A percentile compares a stretch with the other conserved stretches of the same genome.
These are phyloP conservation scores for Penicillium roqueforti DNA, from an alignment of 495 filamentous ascomycete species.

Conservation along the genomic window DNA sequence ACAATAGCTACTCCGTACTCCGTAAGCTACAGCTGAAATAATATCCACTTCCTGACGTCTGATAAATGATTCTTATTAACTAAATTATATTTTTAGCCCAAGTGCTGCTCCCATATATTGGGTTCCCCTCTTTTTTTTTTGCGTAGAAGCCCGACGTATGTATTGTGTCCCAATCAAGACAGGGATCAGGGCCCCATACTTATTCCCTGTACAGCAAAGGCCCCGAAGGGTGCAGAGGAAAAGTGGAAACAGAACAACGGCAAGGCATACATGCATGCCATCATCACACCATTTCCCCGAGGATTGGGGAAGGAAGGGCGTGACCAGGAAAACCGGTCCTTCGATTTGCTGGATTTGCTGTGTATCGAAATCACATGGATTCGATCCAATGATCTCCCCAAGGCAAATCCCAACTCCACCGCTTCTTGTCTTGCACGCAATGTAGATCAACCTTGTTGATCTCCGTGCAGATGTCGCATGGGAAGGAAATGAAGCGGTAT, in stretches of 20 bases:
- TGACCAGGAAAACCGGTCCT: neutral
- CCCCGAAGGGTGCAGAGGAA: neutral
- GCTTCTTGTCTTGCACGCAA: neutral
- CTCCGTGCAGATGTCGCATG: neutral
- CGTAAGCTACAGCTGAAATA: too few species aligned
- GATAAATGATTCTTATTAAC: neutral
- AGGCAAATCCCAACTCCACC: neutral
- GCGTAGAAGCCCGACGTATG: slow-evolving; percentile 24
- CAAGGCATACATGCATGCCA: slow-evolving; percentile 5
- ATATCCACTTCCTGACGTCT: too few species aligned
- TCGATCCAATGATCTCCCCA: neutral
- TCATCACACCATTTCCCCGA: neutral
- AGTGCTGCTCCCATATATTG: neutral
- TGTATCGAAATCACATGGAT: neutral
- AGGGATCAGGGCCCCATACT: slow-evolving; percentile 12
- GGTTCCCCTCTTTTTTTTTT: slow-evolving; percentile 5
- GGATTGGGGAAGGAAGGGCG: neutral
- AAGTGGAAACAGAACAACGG: neutral
- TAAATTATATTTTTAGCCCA: slow-evolving; percentile 1
- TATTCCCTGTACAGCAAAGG: slow-evolving; percentile 2
- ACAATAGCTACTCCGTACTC: too few species aligned
- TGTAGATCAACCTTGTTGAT: neutral
- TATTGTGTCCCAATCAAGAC: slow-evolving; percentile 19
- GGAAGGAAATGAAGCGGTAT: neutral
- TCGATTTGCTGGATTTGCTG: slow-evolving; percentile 1